phyloP scores from a whole-genome alignment of 75 land plant species.

The Adiantum capillusveneris region DNA sequence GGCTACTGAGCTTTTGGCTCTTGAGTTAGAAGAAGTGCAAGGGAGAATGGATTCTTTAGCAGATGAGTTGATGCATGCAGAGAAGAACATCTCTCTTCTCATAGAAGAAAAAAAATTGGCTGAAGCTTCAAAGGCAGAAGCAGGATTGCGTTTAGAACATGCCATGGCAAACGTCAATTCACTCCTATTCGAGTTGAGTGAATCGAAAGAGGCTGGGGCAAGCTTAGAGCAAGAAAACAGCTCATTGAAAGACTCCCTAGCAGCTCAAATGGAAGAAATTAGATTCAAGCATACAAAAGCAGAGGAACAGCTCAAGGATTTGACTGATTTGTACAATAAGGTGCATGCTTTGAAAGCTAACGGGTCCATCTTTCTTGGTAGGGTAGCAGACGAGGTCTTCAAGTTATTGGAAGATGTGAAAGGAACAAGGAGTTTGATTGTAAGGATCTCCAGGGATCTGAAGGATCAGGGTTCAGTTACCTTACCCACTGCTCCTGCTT shows the following conservation, averaged over 20 bases:
- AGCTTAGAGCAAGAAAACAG: slow-evolving; percentile 4
- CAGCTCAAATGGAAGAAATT: slow-evolving; percentile 19
- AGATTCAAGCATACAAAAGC: not conserved
- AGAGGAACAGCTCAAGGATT: slow-evolving; percentile 18
- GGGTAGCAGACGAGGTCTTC: not conserved
- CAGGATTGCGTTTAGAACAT: slow-evolving; percentile 32
- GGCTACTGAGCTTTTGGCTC: slow-evolving; percentile 55
- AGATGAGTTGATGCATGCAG: slow-evolving; percentile 47
- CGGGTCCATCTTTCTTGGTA: slow-evolving; percentile 9
- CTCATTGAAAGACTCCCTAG: not conserved
- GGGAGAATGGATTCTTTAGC: slow-evolving; percentile 63
- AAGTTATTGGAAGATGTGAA: slow-evolving; percentile 18
- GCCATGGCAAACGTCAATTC: slow-evolving; percentile 11
- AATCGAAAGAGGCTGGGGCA: not conserved
- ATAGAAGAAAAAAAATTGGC: slow-evolving; percentile 39
- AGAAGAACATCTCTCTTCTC: slow-evolving; percentile 20
- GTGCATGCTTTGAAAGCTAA: slow-evolving; percentile 26
- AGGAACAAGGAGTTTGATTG: not conserved
- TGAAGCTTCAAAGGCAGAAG: slow-evolving; percentile 45
- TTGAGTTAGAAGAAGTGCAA: slow-evolving; percentile 72
- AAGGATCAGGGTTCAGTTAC: not conserved
- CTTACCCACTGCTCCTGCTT: not conserved
- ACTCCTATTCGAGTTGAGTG: not conserved
- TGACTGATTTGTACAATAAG: slow-evolving; percentile 35
- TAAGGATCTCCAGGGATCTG: not conserved